Evolutionary conservation across 805 yeast genomes (phyloP).

Genomic region (Pichia cabralensis): DNA sequence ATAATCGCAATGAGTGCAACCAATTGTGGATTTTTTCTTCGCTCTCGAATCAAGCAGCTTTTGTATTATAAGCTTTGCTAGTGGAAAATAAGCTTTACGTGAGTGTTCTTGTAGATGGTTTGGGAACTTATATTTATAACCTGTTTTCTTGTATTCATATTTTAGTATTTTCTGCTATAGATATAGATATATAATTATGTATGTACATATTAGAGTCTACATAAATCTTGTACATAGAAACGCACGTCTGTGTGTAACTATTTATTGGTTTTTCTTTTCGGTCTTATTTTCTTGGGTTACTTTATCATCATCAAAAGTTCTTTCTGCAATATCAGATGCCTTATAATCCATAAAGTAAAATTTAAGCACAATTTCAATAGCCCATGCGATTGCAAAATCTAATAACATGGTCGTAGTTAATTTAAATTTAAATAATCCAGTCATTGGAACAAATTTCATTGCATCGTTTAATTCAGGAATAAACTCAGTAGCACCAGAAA

Average conservation of each 20-base stretch:
- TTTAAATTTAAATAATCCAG: slow-evolving; percentile 57
- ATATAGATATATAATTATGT: too few relatives aligned
- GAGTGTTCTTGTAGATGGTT: too few relatives aligned
- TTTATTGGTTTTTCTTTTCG: slow-evolving; percentile 7
- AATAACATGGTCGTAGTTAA: slow-evolving; percentile 62
- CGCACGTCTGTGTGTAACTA: neutral
- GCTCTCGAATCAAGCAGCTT: too few relatives aligned
- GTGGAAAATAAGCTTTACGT: too few relatives aligned
- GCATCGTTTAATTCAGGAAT: slow-evolving; percentile 90
- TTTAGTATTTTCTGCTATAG: too few relatives aligned
- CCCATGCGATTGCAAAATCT: slow-evolving; percentile 72
- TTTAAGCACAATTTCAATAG: slow-evolving; percentile 72
- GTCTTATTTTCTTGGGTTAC: neutral
- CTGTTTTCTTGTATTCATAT: too few relatives aligned
- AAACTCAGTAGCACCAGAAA: slow-evolving; percentile 89
- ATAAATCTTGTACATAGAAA: too few relatives aligned
- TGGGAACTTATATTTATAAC: too few relatives aligned
- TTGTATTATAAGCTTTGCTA: too few relatives aligned
- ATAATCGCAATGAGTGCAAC: too few relatives aligned
- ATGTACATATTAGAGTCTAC: too few relatives aligned
- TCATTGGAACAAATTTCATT: slow-evolving; percentile 87
- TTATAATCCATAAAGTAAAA: slow-evolving; percentile 80
- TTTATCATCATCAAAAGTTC: slow-evolving; percentile 18
- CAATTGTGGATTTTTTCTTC: too few relatives aligned
- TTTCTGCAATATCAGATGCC: slow-evolving; percentile 80